These are phyloP conservation scores for Ganoderma lingzhi DNA, from an alignment of 1,284 basidiomycete genomes.

Conservation along the genomic window DNA sequence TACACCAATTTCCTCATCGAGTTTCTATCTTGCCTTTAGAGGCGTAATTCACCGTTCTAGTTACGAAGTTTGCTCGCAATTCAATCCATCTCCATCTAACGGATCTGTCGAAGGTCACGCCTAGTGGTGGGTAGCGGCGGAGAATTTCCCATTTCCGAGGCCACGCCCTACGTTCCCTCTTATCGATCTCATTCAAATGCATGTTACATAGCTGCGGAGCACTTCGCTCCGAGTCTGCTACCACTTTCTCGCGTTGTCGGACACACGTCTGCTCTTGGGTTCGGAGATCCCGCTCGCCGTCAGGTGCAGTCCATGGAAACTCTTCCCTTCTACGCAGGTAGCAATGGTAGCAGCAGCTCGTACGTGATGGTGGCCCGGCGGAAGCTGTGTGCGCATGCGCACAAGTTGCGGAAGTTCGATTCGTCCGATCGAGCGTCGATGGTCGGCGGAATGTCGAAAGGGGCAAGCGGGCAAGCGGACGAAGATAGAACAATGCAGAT, in stretches of 20 bases:
- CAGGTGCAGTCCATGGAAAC: neutral
- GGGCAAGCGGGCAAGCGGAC: neutral
- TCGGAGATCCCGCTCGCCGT: constrained; percentile 1
- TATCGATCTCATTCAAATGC: neutral
- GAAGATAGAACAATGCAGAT: constrained; percentile 7
- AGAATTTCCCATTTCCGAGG: neutral
- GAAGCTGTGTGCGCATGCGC: neutral
- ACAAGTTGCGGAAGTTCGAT: neutral
- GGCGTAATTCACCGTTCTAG: constrained; percentile 14
- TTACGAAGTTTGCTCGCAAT: constrained; percentile 17
- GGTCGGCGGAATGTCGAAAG: neutral
- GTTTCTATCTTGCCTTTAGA: constrained; percentile 28
- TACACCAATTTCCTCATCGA: constrained; percentile 21
- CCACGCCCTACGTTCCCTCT: neutral
- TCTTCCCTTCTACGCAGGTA: neutral
- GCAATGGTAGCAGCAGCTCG: neutral
- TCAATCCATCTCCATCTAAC: constrained; percentile 17
- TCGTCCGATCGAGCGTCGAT: neutral
- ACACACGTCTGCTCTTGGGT: neutral
- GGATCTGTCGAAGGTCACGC: neutral
- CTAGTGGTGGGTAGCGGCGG: neutral
- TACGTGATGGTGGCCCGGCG: neutral
- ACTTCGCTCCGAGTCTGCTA: neutral
- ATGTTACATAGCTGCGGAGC: neutral
- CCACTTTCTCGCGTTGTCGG: neutral